These are phyloP conservation scores for Plasmodium coatneyi DNA, from an alignment of 169 alveolate species.

Conservation along the genomic window DNA sequence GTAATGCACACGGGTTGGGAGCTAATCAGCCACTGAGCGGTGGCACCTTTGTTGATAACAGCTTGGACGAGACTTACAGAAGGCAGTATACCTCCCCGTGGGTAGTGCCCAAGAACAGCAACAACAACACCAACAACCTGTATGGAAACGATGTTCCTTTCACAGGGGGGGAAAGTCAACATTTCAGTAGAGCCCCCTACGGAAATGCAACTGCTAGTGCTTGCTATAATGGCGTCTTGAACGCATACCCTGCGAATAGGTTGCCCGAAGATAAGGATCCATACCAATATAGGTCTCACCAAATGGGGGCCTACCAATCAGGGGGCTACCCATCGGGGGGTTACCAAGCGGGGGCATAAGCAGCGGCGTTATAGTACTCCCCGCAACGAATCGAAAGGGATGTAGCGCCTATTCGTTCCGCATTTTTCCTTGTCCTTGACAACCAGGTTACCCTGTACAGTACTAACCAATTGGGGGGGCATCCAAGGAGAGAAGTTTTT, in stretches of 20 bases:
- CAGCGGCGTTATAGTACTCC: background rate
- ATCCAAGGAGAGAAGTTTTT: background rate
- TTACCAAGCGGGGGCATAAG: background rate
- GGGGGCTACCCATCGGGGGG: background rate
- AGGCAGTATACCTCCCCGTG: background rate
- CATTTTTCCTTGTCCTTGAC: background rate
- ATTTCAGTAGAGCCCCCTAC: background rate
- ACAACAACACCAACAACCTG: background rate
- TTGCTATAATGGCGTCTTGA: background rate
- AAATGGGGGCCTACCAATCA: background rate
- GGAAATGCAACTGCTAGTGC: background rate
- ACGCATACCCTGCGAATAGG: background rate
- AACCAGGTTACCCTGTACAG: background rate
- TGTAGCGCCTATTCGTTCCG: background rate
- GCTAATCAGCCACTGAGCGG: background rate
- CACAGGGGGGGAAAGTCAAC: background rate
- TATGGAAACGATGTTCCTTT: background rate
- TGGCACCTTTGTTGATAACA: background rate
- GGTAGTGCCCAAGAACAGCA: background rate
- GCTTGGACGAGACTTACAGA: background rate
- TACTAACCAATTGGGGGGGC: background rate
- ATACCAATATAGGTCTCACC: background rate
- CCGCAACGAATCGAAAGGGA: background rate
- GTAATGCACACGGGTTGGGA: background rate
- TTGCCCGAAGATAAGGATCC: background rate